Percentiles rank a stretch among this genome's conserved stretches.
Conservation (phyloP, 1,284 basidiomycete species). For the Chalciporus piperatoides region DNA sequence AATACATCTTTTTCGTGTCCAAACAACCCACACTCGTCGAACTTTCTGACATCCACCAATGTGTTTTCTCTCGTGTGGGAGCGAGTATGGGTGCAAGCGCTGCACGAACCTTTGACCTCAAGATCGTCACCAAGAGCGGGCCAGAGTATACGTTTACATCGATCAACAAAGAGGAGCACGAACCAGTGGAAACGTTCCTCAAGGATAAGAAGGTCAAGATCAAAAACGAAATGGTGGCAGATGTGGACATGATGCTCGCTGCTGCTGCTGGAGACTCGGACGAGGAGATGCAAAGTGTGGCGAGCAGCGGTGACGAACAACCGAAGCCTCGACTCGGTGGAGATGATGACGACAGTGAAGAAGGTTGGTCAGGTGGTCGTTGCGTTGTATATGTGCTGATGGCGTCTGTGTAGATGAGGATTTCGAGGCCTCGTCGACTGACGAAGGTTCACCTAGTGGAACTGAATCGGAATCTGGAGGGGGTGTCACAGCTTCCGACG, state of each 20-base stretch:
- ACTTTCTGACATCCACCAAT: slow-evolving; percentile 87
- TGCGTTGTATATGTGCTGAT: slow-evolving; percentile 1
- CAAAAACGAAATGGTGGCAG: slow-evolving; percentile 95
- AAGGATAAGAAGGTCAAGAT: slow-evolving; percentile 89
- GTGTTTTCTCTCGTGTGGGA: slow-evolving; percentile 94
- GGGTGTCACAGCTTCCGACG: slow-evolving; percentile 72
- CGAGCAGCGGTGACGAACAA: slow-evolving; percentile 65
- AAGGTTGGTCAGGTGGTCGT: slow-evolving; percentile 52
- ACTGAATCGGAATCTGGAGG: slow-evolving; percentile 63
- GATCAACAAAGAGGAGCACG: slow-evolving; percentile 95
- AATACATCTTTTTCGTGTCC: slow-evolving; percentile 97
- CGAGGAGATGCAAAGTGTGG: slow-evolving; percentile 80
- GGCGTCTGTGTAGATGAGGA: slow-evolving; percentile 63
- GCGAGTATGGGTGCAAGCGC: slow-evolving; percentile 79
- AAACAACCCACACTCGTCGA: slow-evolving; percentile 94
- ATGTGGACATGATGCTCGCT: slow-evolving; percentile 72
- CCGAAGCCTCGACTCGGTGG: slow-evolving; percentile 51
- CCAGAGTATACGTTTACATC: slow-evolving; percentile 89
- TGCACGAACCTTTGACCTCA: slow-evolving; percentile 93
- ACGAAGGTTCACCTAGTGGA: slow-evolving; percentile 80
- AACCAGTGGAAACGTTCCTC: slow-evolving; percentile 81
- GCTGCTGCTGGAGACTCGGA: slow-evolving; percentile 74
- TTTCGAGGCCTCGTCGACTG: slow-evolving; percentile 82
- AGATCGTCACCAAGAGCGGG: slow-evolving; percentile 79
- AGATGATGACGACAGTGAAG: slow-evolving; percentile 77